Conservation (phyloP, 2,329 filamentous ascomycete species). For the Boeremia lycopersici region DNA sequence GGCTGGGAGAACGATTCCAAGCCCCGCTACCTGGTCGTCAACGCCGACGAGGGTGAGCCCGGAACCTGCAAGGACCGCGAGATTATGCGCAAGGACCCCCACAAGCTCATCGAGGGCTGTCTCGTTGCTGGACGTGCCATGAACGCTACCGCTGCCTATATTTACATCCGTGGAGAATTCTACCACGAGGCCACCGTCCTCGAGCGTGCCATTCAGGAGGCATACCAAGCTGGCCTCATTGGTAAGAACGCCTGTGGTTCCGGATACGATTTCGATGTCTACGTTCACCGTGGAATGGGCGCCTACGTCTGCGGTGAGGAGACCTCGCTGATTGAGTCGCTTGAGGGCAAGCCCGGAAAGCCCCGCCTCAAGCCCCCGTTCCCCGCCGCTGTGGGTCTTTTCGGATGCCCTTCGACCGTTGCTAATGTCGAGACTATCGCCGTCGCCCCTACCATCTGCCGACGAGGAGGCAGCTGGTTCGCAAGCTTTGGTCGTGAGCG, state of each 20-base stretch:
- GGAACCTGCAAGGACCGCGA: conserved; percentile 99
- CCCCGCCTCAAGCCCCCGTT: conserved; percentile 98
- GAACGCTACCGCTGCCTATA: conserved; percentile 98
- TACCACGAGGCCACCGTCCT: conserved; percentile 93
- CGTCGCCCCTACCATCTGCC: conserved; percentile 93
- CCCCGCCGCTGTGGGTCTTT: conserved; percentile 94
- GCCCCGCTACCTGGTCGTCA: conserved; percentile 95
- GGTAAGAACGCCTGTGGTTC: conserved; percentile 98
- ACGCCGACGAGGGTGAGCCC: conserved; percentile 97
- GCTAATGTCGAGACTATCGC: conserved; percentile 98
- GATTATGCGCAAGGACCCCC: conserved; percentile 99
- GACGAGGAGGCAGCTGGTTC: conserved; percentile 92
- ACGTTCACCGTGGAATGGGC: conserved; percentile 93
- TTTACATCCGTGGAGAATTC: conserved; percentile 99
- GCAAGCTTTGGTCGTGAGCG: conserved; percentile 91
- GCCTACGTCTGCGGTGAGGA: conserved; percentile 99
- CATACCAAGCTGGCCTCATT: conserved; percentile 91
- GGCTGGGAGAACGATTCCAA: conserved; percentile 98
- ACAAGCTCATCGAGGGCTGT: conserved; percentile 98
- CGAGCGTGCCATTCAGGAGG: conserved; percentile 95
- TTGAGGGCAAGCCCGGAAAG: conserved; percentile 98
- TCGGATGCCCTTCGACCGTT: conserved; percentile 96
- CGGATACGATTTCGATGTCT: conserved; percentile 98
- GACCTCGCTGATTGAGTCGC: conserved; percentile 95
- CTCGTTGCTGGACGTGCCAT: conserved; percentile 94